Evolutionary conservation across 1,284 basidiomycete species (phyloP), one percentile per base, ranked within the genome.

Genomic region (Rhodotorula glutinis): DNA sequence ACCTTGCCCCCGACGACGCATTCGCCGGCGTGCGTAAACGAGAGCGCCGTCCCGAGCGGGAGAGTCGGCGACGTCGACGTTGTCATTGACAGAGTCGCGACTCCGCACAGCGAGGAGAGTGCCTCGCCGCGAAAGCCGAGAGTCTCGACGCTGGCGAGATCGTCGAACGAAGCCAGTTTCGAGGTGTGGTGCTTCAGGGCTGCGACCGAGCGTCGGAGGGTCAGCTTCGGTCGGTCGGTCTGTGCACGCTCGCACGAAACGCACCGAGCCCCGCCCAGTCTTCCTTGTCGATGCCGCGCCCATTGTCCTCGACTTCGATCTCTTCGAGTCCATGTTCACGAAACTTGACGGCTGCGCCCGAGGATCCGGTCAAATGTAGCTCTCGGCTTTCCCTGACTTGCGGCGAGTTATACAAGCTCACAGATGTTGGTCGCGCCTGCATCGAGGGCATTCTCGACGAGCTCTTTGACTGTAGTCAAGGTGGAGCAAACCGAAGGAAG

Each of bases 61-160:
- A 87, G 83, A 8, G 86, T 86, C 11, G 82, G 80, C 41, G 82
- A 81, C 0, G 89, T 92, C 1, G 90, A 84, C 2, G 93, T 96
- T 0, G 84, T 84, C 60, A 95, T 82, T 0, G 82, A 83, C 14
- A 96, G 84, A 0, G 90, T 87, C 60, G 87, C 86, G 1, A 98
- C 81, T 1, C 92, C 91, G 75, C 94, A 98, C 0, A 99, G 82
- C 1, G 93, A 92, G 1, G 92, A 91, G 0, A 98, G 82, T 0
- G 96, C 96, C 79, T 99, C 96, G 23, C 96, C 96, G 41, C 95
- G 86, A 76, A 98, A 98, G 0, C 96, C 96, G 78, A 98, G 98
- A 0, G 94, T 94, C 3, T 82, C 81, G 8, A 98, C 86, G 0
- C 84, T 80, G 0, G 85, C 81, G 1, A 98, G 84, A 74, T 92